These are phyloP conservation scores for Cadophora malorum DNA, from an alignment of 2,329 filamentous ascomycete species.

Conservation along the genomic window DNA sequence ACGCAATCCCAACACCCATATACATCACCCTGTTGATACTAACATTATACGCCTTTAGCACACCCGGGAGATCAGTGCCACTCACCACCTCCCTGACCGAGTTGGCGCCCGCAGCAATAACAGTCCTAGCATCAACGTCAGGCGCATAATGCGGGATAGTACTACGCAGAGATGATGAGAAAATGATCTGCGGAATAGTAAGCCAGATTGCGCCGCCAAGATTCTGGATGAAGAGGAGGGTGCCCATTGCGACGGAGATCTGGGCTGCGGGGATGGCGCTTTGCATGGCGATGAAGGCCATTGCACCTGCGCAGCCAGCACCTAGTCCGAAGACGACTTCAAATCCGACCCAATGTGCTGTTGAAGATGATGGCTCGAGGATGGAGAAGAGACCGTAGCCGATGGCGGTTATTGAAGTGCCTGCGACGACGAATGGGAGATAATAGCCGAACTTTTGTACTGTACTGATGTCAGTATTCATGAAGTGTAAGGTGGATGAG, in stretches of 20 bases:
- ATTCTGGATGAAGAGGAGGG: conserved; percentile 46
- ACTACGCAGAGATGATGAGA: conserved; percentile 44
- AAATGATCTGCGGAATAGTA: conserved; percentile 43
- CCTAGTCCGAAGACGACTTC: conserved; percentile 39
- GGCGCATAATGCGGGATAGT: conserved; percentile 46
- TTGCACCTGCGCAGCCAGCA: conserved; percentile 34
- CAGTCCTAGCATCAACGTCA: conserved; percentile 40
- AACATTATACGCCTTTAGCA: conserved; percentile 50
- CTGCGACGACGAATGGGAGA: conserved; percentile 43
- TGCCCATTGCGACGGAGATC: conserved; percentile 45
- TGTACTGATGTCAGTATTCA: conserved; percentile 2
- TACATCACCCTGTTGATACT: conserved; percentile 51
- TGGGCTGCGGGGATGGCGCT: conserved; percentile 39
- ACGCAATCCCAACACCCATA: conserved; percentile 46
- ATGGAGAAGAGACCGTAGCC: conserved; percentile 45
- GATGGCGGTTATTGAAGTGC: conserved; percentile 42
- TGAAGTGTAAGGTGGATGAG: not conserved
- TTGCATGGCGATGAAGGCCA: conserved; percentile 46
- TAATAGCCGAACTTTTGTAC: conserved; percentile 45
- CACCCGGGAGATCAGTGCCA: conserved; percentile 43
- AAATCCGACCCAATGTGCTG: conserved; percentile 38
- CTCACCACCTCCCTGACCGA: conserved; percentile 47
- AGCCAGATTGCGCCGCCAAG: conserved; percentile 45
- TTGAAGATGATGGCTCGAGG: conserved; percentile 35
- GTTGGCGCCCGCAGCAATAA: conserved; percentile 51